Evolutionary conservation across 2,329 filamentous ascomycete genomes (phyloP).

Genomic region (Alternaria alternata): DNA sequence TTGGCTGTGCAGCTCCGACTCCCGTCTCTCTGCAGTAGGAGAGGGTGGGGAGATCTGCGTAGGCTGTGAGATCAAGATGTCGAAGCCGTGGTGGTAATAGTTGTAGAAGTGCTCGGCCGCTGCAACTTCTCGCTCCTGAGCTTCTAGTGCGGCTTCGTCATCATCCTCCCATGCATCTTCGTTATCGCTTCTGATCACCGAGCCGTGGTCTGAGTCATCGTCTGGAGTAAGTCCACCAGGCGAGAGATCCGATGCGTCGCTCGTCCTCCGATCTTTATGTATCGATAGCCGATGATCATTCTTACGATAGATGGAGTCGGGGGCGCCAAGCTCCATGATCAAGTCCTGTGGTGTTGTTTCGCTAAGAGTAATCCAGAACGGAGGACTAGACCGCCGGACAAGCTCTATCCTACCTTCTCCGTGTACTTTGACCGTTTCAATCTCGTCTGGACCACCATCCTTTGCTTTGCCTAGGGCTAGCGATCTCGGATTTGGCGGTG

Average conservation of each 20-base stretch:
- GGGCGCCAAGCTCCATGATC: conserved; percentile 87
- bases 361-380: conserved; percentile 77
- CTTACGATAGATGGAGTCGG: conserved; percentile 92
- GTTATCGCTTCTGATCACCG: conserved; percentile 46
- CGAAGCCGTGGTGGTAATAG: conserved; percentile 95
- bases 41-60: conserved; percentile 59
- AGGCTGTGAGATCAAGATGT: conserved; percentile 86
- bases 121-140: conserved; percentile 66
- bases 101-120: conserved; percentile 87
- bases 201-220: conserved; percentile 46
- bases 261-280: conserved; percentile 61
- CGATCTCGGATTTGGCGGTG: conserved; percentile 76
- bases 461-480: conserved; percentile 72
- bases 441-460: conserved; percentile 85
- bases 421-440: conserved; percentile 80
- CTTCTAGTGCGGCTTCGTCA: conserved; percentile 59
- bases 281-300: conserved; percentile 89
- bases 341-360: conserved; percentile 93
- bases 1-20: conserved; percentile 32
- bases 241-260: conserved; percentile 48
- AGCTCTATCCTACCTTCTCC: conserved; percentile 82
- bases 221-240: conserved; percentile 39
- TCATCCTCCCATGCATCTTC: conserved; percentile 59
- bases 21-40: conserved; percentile 64
- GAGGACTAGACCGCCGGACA: conserved; percentile 71